phyloP scores from a whole-genome alignment of 2,329 filamentous ascomycete species.

The Septoria linicola region DNA sequence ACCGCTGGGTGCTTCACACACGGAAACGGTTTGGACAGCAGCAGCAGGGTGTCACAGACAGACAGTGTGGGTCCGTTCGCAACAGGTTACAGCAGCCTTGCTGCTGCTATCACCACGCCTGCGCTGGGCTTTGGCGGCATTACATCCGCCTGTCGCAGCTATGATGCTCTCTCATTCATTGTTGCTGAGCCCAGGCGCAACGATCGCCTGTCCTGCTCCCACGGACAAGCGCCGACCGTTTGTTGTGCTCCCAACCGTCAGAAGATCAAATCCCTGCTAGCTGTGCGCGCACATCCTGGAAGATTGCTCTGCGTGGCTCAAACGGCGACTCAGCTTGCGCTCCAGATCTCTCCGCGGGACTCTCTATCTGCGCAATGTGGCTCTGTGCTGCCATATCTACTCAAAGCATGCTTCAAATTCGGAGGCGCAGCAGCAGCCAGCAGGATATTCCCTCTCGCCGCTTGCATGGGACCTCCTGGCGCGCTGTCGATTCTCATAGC shows the following conservation, averaged over 20 bases:
- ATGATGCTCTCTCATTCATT: no score
- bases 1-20: background rate
- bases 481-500: background rate
- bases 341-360: background rate
- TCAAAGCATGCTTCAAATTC: background rate
- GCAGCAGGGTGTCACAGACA: slow-evolving; percentile 2
- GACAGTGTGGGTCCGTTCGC: background rate
- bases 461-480: background rate
- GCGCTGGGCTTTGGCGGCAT: no score
- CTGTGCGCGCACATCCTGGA: slow-evolving; percentile 9
- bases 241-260: background rate
- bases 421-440: background rate
- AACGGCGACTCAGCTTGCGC: background rate
- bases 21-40: slow-evolving; percentile 2
- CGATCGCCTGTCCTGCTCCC: no score
- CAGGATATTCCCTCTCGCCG: background rate
- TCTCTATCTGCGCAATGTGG: background rate
- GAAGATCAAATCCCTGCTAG: slow-evolving; percentile 5
- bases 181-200: no score
- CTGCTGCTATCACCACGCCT: no score
- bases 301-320: background rate
- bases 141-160: no score
- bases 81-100: no score
- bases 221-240: slow-evolving; percentile 3
- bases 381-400: background rate